phyloP scores from a whole-genome alignment of 495 filamentous ascomycete genomes.

The Schizothecium vesticola region DNA sequence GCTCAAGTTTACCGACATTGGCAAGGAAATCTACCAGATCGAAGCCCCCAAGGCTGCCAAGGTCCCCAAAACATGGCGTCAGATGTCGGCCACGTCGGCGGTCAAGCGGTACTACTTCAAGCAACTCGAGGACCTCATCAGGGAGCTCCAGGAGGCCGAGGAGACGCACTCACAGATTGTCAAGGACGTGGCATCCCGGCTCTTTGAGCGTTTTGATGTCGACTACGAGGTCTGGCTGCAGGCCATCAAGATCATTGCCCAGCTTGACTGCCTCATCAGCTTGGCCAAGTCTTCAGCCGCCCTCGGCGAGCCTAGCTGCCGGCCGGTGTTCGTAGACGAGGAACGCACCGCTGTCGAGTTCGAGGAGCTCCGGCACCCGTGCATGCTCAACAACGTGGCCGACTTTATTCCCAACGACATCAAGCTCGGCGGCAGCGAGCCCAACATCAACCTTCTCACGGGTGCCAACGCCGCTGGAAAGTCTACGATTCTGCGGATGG shows the following conservation, averaged over 20 bases:
- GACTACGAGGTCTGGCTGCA: slow-evolving; percentile 84
- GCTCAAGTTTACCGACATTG: slow-evolving; percentile 80
- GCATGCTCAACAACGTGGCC: slow-evolving; percentile 77
- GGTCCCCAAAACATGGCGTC: slow-evolving; percentile 83
- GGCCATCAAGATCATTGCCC: slow-evolving; percentile 78
- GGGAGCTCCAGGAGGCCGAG: slow-evolving; percentile 84
- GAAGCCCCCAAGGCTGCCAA: slow-evolving; percentile 85
- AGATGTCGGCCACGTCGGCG: slow-evolving; percentile 88
- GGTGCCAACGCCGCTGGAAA: slow-evolving; percentile 98
- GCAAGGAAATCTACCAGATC: slow-evolving; percentile 95
- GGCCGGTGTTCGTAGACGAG: slow-evolving; percentile 77
- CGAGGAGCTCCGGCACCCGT: slow-evolving; percentile 87
- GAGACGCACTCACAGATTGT: slow-evolving; percentile 92
- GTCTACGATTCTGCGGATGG: slow-evolving; percentile 96
- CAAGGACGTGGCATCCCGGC: slow-evolving; percentile 75
- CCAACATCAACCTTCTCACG: slow-evolving; percentile 89
- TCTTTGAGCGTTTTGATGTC: slow-evolving; percentile 83
- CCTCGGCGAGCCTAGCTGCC: slow-evolving; percentile 81
- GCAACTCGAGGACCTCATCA: slow-evolving; percentile 73
- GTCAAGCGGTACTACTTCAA: slow-evolving; percentile 94
- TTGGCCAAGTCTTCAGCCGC: slow-evolving; percentile 80
- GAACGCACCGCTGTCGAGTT: slow-evolving; percentile 86
- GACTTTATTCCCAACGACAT: slow-evolving; percentile 99
- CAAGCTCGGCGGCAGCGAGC: slow-evolving; percentile 67
- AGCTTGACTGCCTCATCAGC: slow-evolving; percentile 92